Base-by-base conservation (phyloP, 1,139 yeast genomes). In the Taphrina deformans region DNA sequence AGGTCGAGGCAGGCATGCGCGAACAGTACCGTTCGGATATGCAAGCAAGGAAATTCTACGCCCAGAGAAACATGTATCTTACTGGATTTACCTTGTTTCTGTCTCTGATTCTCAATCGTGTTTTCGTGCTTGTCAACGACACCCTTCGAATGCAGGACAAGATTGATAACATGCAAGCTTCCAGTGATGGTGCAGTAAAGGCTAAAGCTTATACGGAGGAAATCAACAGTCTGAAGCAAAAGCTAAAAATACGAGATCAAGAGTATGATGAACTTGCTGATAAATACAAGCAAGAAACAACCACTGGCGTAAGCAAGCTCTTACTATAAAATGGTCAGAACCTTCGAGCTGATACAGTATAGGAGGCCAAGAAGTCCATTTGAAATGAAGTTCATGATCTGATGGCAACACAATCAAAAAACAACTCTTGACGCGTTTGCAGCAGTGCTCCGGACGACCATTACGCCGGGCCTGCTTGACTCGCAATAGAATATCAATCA, bases 21-120 rank as follows among this genome's bases (percentile, higher is more conserved):
- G 71, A 77, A 26, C 69, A 71, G 7, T 92, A 88, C 71, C 81
- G 96, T 66, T 79, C 90, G 7, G 97, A 90, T 72, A 80, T 87
- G 68, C 95, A 88, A 75, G 92, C 97, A 24, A 85, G 97, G 76
- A 83, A 92, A 74, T 95, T 95, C 77, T 91, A 92, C 74, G 90
- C 97, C 23, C 99, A 95, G 79, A 85, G 99, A 79, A 95, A 95
- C 80, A 86, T 92, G 88, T 95, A 95, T 73, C 82, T 95, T 67
- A 90, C 97, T 72, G 99, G 99, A 1, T 91, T 92, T 78, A 91
- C 98, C 2, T 82, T 95, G 75, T 95, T 95, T 76, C 80, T 93
- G 74, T 89, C 97, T 1, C 81, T 91, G 53, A 87, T 91, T 67
- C 84, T 92, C 71, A 86, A 87, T 72, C 84, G 97, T 78, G 91